Evolutionary conservation across 2,329 filamentous ascomycete genomes (phyloP).

Genomic region (Nothomitra cinnamomea): DNA sequence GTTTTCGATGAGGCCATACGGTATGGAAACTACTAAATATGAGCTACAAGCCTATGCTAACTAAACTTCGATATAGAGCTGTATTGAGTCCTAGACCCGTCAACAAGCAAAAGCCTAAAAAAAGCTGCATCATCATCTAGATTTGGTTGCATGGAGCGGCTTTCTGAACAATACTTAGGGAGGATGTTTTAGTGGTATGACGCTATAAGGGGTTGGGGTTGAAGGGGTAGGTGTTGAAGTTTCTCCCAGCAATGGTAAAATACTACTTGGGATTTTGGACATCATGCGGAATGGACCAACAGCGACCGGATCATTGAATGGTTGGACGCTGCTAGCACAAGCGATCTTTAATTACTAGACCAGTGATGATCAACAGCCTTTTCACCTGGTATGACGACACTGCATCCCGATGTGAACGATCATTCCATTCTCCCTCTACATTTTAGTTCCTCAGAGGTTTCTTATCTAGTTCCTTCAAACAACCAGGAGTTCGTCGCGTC

Average conservation of each 20-base stretch:
- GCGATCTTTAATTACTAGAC: too few species aligned
- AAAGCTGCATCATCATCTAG: constrained; percentile 26
- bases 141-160: background rate
- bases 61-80: constrained; percentile 19
- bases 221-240: background rate
- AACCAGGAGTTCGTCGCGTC: background rate
- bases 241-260: background rate
- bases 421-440: background rate
- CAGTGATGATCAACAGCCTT: too few species aligned
- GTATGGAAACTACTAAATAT: constrained; percentile 32
- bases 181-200: background rate
- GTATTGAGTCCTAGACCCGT: constrained; percentile 30
- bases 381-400: too few species aligned
- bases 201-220: background rate
- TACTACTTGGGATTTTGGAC: background rate
- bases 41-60: background rate
- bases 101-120: constrained; percentile 29
- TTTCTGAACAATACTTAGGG: background rate
- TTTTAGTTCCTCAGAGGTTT: constrained; percentile 2
- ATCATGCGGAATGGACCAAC: background rate
- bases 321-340: too few species aligned
- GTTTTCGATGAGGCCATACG: constrained; percentile 98
- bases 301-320: too few species aligned
- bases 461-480: background rate
- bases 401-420: too few species aligned